A percentile compares a stretch with the other conserved stretches of the same genome.
phyloP scores from a whole-genome alignment of 257 asterid genomes.

The Ehretia macrophylla region DNA sequence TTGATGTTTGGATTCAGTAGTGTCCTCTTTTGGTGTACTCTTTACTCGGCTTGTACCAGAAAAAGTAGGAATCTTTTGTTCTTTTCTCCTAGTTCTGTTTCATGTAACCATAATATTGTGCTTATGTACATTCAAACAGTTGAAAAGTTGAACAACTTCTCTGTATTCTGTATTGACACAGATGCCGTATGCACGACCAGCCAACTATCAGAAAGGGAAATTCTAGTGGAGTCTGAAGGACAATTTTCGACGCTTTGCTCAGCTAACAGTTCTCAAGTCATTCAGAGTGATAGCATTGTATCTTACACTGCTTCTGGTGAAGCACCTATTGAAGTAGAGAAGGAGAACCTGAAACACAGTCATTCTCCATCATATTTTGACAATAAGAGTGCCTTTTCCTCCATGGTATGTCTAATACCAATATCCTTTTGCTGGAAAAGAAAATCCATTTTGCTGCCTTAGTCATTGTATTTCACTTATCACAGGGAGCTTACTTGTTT shows the following conservation, averaged over 20 bases:
- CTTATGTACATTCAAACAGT: not conserved
- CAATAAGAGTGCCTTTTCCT: slow-evolving; percentile 62
- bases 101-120: too few relatives aligned
- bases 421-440: too few relatives aligned
- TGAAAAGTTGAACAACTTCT: not conserved
- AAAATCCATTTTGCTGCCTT: slow-evolving; percentile 7
- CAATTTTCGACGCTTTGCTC: slow-evolving; percentile 37
- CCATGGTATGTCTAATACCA: slow-evolving; percentile 45
- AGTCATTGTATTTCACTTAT: slow-evolving; percentile 5
- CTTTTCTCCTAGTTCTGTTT: too few relatives aligned
- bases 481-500: slow-evolving; percentile 16
- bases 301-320: slow-evolving; percentile 44
- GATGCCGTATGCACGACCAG: slow-evolving; percentile 38
- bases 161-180: slow-evolving; percentile 14
- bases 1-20: too few relatives aligned
- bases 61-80: too few relatives aligned
- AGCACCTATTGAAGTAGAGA: slow-evolving; percentile 35
- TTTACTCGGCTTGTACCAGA: too few relatives aligned
- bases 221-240: slow-evolving; percentile 51
- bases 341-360: slow-evolving; percentile 36
- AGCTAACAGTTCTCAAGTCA: slow-evolving; percentile 39
- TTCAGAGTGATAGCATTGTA: slow-evolving; percentile 40
- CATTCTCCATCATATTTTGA: slow-evolving; percentile 52
- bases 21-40: too few relatives aligned
- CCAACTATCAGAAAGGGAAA: slow-evolving; percentile 48